Percentiles rank a stretch among this genome's conserved stretches.
Evolutionary conservation across 805 yeast genomes (phyloP).

Genomic region (Debaryomyces castellii): DNA sequence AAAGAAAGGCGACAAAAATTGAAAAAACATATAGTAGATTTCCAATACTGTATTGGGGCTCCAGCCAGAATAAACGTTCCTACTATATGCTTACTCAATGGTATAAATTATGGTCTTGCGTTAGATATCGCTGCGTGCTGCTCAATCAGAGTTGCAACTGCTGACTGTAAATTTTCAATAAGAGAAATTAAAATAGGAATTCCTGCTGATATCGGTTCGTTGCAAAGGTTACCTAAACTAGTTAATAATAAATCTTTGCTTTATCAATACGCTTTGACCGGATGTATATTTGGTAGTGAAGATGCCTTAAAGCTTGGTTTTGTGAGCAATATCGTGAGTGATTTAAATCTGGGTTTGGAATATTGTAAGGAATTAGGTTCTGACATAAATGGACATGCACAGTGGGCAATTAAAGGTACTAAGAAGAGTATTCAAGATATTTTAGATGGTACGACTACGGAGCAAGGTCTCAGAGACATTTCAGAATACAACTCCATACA

Average conservation of each 20-base stretch:
- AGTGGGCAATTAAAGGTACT: slow-evolving; percentile 66
- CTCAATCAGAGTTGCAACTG: slow-evolving; percentile 55
- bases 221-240: slow-evolving; percentile 61
- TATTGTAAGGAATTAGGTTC: slow-evolving; percentile 51
- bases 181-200: slow-evolving; percentile 73
- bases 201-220: slow-evolving; percentile 76
- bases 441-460: slow-evolving; percentile 33
- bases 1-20: slow-evolving; percentile 20
- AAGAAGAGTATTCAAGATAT: slow-evolving; percentile 52
- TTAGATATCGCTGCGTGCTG: slow-evolving; percentile 62
- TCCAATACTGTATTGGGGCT: slow-evolving; percentile 56
- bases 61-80: slow-evolving; percentile 54
- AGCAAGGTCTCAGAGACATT: slow-evolving; percentile 51
- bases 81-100: slow-evolving; percentile 67
- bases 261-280: slow-evolving; percentile 63
- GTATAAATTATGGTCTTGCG: slow-evolving; percentile 64
- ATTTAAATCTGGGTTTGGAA: slow-evolving; percentile 48
- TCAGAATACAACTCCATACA: slow-evolving; percentile 51
- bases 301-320: slow-evolving; percentile 60
- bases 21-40: slow-evolving; percentile 46
- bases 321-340: slow-evolving; percentile 45
- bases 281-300: slow-evolving; percentile 50
- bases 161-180: slow-evolving; percentile 54
- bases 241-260: slow-evolving; percentile 57
- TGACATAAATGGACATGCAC: slow-evolving; percentile 45